Conservation (phyloP, 306 rosid genomes). For the Cucurbita pepo region DNA sequence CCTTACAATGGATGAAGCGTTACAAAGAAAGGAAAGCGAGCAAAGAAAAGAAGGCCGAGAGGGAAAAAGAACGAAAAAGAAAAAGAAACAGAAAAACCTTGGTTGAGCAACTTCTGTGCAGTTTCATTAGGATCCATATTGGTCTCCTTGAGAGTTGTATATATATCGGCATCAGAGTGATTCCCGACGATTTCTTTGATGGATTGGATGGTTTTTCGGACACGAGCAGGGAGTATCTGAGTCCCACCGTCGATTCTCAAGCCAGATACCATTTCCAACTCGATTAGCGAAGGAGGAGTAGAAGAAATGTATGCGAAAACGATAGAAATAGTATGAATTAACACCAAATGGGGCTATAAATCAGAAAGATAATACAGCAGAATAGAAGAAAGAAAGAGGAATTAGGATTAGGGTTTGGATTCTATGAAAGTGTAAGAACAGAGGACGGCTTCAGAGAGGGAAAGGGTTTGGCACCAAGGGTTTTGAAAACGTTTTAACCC, state of each 20-base stretch:
- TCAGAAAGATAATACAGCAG: constrained; percentile 17
- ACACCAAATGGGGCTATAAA: constrained; percentile 5
- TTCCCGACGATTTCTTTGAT: constrained; percentile 74
- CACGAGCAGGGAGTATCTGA: constrained; percentile 44
- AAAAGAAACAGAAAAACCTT: constrained; percentile 28
- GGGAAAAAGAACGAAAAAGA: neutral
- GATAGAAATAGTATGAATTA: neutral
- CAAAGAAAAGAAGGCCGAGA: neutral
- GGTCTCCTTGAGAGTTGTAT: constrained; percentile 61
- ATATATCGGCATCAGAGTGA: constrained; percentile 86
- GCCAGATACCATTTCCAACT: constrained; percentile 42
- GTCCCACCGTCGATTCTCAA: constrained; percentile 55
- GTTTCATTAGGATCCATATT: constrained; percentile 99
- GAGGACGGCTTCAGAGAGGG: constrained; percentile 19
- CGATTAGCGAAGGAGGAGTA: neutral
- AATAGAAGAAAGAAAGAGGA: neutral
- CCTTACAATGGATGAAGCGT: neutral
- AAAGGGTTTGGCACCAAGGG: constrained; percentile 16
- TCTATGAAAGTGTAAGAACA: constrained; percentile 7
- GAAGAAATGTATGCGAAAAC: constrained; percentile 3
- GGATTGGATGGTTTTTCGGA: constrained; percentile 76
- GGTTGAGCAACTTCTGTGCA: constrained; percentile 88
- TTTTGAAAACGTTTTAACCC: constrained; percentile 32
- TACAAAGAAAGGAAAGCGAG: neutral
- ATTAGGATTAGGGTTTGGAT: constrained; percentile 32